Evolutionary conservation across 768 basidiomycete genomes (phyloP), one percentile per base, ranked within the genome.

Genomic region (Russula brevipes): DNA sequence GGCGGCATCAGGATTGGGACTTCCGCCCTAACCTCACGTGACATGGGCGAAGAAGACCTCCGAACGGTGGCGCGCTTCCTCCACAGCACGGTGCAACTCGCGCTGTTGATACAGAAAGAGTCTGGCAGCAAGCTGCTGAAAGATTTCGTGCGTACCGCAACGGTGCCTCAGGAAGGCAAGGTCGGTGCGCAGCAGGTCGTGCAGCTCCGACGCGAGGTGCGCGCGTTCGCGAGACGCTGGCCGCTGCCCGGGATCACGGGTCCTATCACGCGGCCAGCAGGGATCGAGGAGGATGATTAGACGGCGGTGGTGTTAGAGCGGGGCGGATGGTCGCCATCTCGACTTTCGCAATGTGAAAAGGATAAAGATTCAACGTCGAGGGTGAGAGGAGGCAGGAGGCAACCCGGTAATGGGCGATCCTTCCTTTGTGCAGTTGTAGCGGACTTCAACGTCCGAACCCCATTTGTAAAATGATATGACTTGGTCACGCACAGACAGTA

Each of bases 1-100:
- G 97, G 96, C 69, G 97, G 97, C 68, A 95, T 99, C 72, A 93
- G 97, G 67, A 85, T 99, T 68, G 97, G 97, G 64, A 93, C 93
- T 39, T 86, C 94, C 30, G 94, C 96, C 11, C 76, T 99, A 42
- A 98, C 97, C 4, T 97, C 94, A 54, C 92, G 96, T 69, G 81
- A 95, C 77, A 94, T 99, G 94, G 76, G 76, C 57, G 92, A 96
- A 75, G 81, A 78, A 24, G 94, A 98, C 74, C 85, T 97, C 76
- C 87, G 89, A 73, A 73, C 83, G 61, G 94, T 98, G 59, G 97
- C 88, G 44, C 82, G 81, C 61, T 94, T 98, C 84, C 80, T 99
- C 59, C 93, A 98, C 80, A 94, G 95, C 54, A 85, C 92, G 36
- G 89, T 99, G 50, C 93, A 98, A 79, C 85, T 97, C 71, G 86